Conservation (phyloP, 1,284 basidiomycete genomes). For the Gymnopus androsaceus region DNA sequence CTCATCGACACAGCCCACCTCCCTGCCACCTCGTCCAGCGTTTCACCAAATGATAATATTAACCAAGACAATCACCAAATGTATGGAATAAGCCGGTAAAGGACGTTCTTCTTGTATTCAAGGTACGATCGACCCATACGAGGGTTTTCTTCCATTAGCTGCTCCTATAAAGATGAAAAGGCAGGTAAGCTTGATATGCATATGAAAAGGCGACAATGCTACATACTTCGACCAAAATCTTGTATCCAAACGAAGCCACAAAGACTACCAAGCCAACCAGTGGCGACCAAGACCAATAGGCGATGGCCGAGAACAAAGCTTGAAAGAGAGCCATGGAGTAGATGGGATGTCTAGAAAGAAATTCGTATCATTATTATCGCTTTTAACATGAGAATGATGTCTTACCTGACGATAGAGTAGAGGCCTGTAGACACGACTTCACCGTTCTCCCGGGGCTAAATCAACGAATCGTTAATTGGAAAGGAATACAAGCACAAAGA, state of each 20-base stretch:
- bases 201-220: too few species aligned
- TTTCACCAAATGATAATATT: too few species aligned
- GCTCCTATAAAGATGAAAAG: constrained; percentile 24
- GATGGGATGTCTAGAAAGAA: too few species aligned
- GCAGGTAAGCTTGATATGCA: too few species aligned
- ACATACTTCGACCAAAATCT: constrained; percentile 11
- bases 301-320: neutral
- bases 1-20: too few species aligned
- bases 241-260: constrained; percentile 4
- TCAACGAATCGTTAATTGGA: neutral
- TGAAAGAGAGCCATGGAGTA: neutral
- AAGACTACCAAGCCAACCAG: neutral
- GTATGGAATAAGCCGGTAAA: constrained; percentile 33
- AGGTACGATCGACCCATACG: constrained; percentile 30
- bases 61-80: constrained; percentile 30
- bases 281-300: constrained; percentile 9
- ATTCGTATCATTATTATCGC: too few species aligned
- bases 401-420: neutral
- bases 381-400: too few species aligned
- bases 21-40: too few species aligned
- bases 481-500: neutral
- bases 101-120: constrained; percentile 34
- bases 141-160: constrained; percentile 30
- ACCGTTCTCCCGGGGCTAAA: neutral
- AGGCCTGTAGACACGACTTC: neutral